Base-by-base conservation (phyloP, 495 filamentous ascomycete genomes). In the Talaromyces ruber region DNA sequence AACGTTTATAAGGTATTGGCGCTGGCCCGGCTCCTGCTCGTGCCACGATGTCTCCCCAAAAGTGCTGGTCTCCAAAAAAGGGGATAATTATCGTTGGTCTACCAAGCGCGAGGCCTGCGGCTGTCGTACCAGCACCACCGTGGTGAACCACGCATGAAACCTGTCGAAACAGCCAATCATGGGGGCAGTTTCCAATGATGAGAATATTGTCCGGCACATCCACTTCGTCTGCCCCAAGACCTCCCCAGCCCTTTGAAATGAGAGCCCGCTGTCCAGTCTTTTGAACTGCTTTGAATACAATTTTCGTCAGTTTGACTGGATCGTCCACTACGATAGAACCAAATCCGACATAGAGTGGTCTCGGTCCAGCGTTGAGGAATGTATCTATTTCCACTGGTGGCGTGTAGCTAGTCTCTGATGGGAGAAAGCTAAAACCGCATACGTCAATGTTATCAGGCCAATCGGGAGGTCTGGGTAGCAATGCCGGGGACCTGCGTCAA, bases 61-160 rank as follows among this genome's bases (percentile, higher is more conserved):
- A 93, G 1, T 87, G 86, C 67, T 93, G 89, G 62, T 93, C 90
- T 7, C 90, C 90, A 66, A 94, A 93, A 74, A 94, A 94, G 0
- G 90, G 90, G 8, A 94, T 84, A 26, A 94, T 79, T 0, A 89
- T 79, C 0, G 90, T 92, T 4, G 90, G 90, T 30, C 82, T 81
- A 1, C 86, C 88, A 0, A 79, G 72, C 3, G 84, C 76, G 53
- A 94, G 83, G 3, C 90, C 89, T 3, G 84, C 85, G 2, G 90
- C 90, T 6, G 88, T 92, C 9, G 90, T 93, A 28, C 90, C 90
- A 7, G 90, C 90, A 37, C 90, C 90, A 32, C 90, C 90, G 63
- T 93, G 90, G 60, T 94, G 90, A 14, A 91, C 84, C 2, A 94
- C 90, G 55, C 80, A 83, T 1, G 88, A 86, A 0, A 94, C 89